Percentiles rank a stretch among this genome's conserved stretches.
Conservation (phyloP, 805 yeast genomes). For the Wickerhamomyces subpelliculosus region DNA sequence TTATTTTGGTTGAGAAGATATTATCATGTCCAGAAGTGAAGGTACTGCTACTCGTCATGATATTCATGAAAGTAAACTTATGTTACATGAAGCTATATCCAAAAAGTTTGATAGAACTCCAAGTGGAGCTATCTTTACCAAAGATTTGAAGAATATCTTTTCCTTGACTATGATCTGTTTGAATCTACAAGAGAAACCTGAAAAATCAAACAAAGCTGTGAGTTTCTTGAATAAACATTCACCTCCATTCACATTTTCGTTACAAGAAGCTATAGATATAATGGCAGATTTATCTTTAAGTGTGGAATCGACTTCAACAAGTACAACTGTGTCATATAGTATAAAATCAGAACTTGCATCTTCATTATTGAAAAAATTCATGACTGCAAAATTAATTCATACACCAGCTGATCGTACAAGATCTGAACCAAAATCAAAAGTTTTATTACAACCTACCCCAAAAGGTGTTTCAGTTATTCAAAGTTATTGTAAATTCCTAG, state of each 20-base stretch:
- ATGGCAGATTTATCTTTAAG: conserved; percentile 45
- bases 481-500: conserved; percentile 50
- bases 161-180: conserved; percentile 42
- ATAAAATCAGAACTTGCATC: conserved; percentile 45
- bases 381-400: conserved; percentile 60
- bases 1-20: no score
- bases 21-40: not conserved
- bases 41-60: not conserved
- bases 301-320: conserved; percentile 42
- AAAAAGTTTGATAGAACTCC: conserved; percentile 44
- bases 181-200: conserved; percentile 27
- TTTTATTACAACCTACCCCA: conserved; percentile 76
- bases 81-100: conserved; percentile 36
- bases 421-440: conserved; percentile 32
- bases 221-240: conserved; percentile 24
- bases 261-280: conserved; percentile 40
- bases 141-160: conserved; percentile 56
- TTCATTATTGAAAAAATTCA: conserved; percentile 42
- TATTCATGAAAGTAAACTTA: conserved; percentile 6
- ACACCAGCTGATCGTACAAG: conserved; percentile 71
- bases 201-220: conserved; percentile 17
- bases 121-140: conserved; percentile 42
- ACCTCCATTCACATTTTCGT: conserved; percentile 47
- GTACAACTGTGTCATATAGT: conserved; percentile 47
- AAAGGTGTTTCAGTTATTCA: conserved; percentile 76